phyloP scores from a whole-genome alignment of 176 grass and related monocot genomes.

The Pontederia paniculata region DNA sequence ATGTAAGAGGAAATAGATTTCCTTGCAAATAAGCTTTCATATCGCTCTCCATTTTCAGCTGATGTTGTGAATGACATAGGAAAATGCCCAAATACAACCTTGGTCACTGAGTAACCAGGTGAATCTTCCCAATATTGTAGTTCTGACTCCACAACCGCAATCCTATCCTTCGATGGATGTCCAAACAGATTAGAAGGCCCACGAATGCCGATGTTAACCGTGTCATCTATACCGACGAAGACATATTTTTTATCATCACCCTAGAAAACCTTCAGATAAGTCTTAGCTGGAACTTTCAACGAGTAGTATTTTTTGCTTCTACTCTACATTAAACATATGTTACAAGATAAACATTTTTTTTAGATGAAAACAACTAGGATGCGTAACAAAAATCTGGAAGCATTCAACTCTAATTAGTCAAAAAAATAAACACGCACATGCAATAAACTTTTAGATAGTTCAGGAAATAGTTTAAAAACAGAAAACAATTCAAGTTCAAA shows the following conservation, averaged over 20 bases:
- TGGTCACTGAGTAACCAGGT: conserved; percentile 37
- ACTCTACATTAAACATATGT: background rate
- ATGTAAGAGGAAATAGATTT: conserved; percentile 62
- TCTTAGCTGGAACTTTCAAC: conserved; percentile 31
- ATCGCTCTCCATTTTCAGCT: conserved; percentile 37
- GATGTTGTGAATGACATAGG: conserved; percentile 78
- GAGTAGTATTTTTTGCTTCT: background rate
- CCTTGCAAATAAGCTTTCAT: conserved; percentile 49
- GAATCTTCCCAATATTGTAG: conserved; percentile 44
- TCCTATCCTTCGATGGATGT: conserved; percentile 53
- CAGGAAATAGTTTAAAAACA: too few relatives aligned
- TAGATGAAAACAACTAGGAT: too few relatives aligned
- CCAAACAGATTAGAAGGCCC: conserved; percentile 84
- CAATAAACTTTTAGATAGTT: too few relatives aligned
- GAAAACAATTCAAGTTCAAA: too few relatives aligned
- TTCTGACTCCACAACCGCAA: conserved; percentile 45
- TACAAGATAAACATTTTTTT: too few relatives aligned
- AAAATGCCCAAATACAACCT: conserved; percentile 73
- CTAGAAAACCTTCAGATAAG: conserved; percentile 51
- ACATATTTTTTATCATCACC: conserved; percentile 51
- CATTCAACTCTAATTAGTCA: too few relatives aligned
- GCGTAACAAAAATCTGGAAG: too few relatives aligned
- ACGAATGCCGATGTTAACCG: conserved; percentile 61
- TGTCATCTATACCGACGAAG: conserved; percentile 88
- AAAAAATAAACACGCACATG: too few relatives aligned